A percentile compares a stretch with the other conserved stretches of the same genome.
Conservation (phyloP, 805 yeast species). For the Clavispora santaluciae region DNA sequence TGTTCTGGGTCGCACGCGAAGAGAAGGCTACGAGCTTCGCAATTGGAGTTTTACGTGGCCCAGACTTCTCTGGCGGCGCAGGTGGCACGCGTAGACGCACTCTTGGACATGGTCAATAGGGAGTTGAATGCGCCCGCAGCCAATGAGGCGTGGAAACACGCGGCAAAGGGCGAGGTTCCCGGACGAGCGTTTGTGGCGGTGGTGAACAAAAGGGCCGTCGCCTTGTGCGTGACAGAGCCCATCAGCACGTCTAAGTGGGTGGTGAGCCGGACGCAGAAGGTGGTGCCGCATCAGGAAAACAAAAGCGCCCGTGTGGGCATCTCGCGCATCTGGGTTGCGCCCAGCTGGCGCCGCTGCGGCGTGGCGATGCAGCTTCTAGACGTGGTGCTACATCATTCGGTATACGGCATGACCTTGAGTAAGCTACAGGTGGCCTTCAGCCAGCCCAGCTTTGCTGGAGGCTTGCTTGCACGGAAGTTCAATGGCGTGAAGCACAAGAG, state of each 20-base stretch:
- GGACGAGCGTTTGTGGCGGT: constrained; percentile 46
- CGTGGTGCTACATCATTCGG: constrained; percentile 37
- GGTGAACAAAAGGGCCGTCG: constrained; percentile 45
- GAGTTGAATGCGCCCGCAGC: constrained; percentile 54
- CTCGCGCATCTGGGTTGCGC: constrained; percentile 42
- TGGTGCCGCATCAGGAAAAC: constrained; percentile 44
- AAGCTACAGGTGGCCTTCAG: constrained; percentile 57
- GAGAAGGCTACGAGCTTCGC: neutral
- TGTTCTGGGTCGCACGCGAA: neutral
- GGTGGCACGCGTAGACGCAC: constrained; percentile 21
- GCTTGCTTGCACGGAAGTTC: constrained; percentile 50
- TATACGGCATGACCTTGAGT: constrained; percentile 45
- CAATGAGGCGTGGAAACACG: constrained; percentile 26
- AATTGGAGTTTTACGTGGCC: neutral
- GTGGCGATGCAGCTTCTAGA: constrained; percentile 45
- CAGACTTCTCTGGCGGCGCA: constrained; percentile 13
- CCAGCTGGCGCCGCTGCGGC: constrained; percentile 44
- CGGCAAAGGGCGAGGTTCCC: neutral
- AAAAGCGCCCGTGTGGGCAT: constrained; percentile 30
- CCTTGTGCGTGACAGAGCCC: constrained; percentile 51
- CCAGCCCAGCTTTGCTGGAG: constrained; percentile 67
- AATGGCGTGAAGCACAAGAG: constrained; percentile 53
- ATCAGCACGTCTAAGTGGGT: constrained; percentile 53
- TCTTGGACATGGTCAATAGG: constrained; percentile 51
- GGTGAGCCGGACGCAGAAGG: constrained; percentile 45